A percentile compares a stretch with the other conserved stretches of the same genome.
phyloP scores from a whole-genome alignment of 202 grass and related monocot species.

The Brachypodium distachyon region DNA sequence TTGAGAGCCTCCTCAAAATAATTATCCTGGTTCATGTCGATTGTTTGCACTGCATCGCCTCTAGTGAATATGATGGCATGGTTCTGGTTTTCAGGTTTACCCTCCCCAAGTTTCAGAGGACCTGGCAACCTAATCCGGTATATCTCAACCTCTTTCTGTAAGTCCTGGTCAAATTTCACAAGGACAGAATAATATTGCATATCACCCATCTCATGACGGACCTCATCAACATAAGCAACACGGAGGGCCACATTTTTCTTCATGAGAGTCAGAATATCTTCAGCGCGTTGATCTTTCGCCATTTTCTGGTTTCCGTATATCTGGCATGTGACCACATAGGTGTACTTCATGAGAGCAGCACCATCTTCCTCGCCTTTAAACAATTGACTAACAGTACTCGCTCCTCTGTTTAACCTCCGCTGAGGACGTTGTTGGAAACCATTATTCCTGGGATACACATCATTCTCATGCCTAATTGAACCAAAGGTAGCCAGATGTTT shows the following conservation, averaged over 20 bases:
- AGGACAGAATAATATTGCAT: conserved; percentile 81
- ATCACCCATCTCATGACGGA: conserved; percentile 18
- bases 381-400: conserved; percentile 55
- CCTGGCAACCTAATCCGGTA: conserved; percentile 85
- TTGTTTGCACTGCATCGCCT: conserved; percentile 85
- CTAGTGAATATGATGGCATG: conserved; percentile 95
- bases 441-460: conserved; percentile 36
- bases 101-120: conserved; percentile 77
- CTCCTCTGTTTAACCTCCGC: conserved; percentile 44
- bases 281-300: conserved; percentile 66
- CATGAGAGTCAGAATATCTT: conserved; percentile 88
- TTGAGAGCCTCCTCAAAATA: conserved; percentile 94
- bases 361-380: conserved; percentile 89
- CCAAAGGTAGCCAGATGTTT: conserved; percentile 59
- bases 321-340: conserved; percentile 91
- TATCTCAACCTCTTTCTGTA: conserved; percentile 83
- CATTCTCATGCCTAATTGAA: conserved; percentile 51
- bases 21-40: conserved; percentile 98
- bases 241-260: conserved; percentile 81
- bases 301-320: conserved; percentile 92
- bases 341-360: conserved; percentile 85
- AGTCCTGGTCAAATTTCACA: conserved; percentile 72
- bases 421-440: conserved; percentile 29
- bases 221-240: conserved; percentile 92
- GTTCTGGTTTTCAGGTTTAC: conserved; percentile 96